Evolutionary conservation across 202 grass and related monocot genomes (phyloP), one percentile per base, ranked within the genome.

Genomic region (Brachypodium distachyon): DNA sequence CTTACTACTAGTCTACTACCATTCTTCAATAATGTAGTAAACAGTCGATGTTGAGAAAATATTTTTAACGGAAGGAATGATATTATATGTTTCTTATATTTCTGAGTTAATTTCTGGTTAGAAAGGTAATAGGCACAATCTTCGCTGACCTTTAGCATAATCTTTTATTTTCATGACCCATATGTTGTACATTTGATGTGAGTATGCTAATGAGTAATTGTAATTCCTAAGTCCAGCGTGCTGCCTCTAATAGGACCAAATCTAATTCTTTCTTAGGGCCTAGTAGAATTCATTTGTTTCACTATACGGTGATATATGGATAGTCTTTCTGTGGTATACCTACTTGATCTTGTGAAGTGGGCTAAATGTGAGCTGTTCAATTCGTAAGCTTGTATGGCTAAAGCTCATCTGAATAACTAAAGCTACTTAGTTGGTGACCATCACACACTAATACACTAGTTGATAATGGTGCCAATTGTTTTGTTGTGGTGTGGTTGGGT

Each of bases 81-180:
- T 11, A 17, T 65, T 73, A 22, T 42, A 14, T 53, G 39, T 18
- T 60, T 60, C n/a, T 39, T 39, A 38, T 38, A 39, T 61, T 11
- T 18, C 34, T 1, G 5, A 25, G 14, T 55, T 73, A 38, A 27
- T 79, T 63, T 31, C 57, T 67, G 32, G 32, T 61, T 39, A 56
- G 29, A 40, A 49, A 40, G 50, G 51, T 76, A 83, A 67, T 56
- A 49, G 13, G 72, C 27, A 38, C n/a, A 39, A 83, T 74, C 28
- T 12, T 21, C 2, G 14, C 28, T 47, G 14, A 4, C 26, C 17
- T 73, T 61, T 72, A 7, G 28, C 13, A 64, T 72, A 9, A 72
- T 50, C 25, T 13, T 78, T 59, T 72, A 40, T 68, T n/a, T 72
- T 39, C 16, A 7, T 38, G 9, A 21, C 4, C 69, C 12, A n/a